Evolutionary conservation across 768 basidiomycete species (phyloP), one percentile per base, ranked within the genome.

Genomic region (Russula olivacea): DNA sequence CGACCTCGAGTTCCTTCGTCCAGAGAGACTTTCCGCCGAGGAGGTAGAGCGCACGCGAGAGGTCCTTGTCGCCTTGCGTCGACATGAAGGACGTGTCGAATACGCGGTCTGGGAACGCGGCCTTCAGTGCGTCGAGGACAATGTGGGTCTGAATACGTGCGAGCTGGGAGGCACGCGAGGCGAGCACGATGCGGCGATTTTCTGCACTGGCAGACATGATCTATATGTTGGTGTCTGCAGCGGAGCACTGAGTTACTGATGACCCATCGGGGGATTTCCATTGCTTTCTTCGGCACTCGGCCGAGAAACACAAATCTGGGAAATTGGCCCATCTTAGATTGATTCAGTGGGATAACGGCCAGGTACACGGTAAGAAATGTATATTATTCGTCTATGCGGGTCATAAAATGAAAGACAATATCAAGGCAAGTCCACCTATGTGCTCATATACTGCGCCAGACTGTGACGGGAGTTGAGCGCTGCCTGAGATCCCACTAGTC

Each of bases 1-100:
- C 86, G 21, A 90, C 88, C 72, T 99, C 97, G 58, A 99, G 85
- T 69, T 98, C 96, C 69, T 93, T 91, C 41, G 97, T 99, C 97
- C 97, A 99, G 32, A 98, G 75, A 0, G 89, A 82, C 72, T 92
- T 93, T n/a, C 91, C 93, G 43, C 93, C 93, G 17, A 97, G 76
- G 10, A 94, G 79, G 74, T 95, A 95, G 19, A 97, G 78, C 3
- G 83, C 81, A 67, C 92, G 88, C 1, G 87, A 84, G 74, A 95
- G 92, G 70, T 97, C 94, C 70, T 90, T 89, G 76, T 98, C 96
- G 4, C 79, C 96, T 71, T 76, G 84, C 3, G 87, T 93, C 23
- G 83, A 87, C 80, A 86, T 86, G 73, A 81, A 83, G 38, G 76
- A 75, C 43, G 86, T 80, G 32, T 76, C 74, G 73, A 86, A 83